Base-by-base conservation (phyloP, 2,329 filamentous ascomycete genomes). In the Botrytis pseudocinerea region DNA sequence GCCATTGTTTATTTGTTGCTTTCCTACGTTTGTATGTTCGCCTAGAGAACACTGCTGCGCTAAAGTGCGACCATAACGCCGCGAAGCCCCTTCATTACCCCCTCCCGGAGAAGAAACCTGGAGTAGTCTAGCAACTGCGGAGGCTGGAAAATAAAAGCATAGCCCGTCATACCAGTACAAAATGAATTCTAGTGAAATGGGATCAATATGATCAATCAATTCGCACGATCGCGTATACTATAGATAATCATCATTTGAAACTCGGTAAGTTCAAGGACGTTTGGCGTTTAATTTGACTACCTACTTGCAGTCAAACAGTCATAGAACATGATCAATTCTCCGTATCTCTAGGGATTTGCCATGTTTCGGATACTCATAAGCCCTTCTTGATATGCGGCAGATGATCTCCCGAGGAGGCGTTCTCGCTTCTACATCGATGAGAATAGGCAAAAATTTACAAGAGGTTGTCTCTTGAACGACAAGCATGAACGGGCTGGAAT, bases 331-430 rank as follows among this genome's bases (percentile, higher is more conserved):
- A 42, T 65, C 61, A 71, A 71, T 68, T 71, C 70, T 71, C 70
- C 70, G 70, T 57, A 40, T 28, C 35, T 40, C 57, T 59, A 63
- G 12, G 61, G 46, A 71, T 62, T 61, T 71, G 66, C 42, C 59
- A 54, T 71, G 54, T 66, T 73, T 75, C 62, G 60, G 70, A 66
- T 51, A 60, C 70, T 48, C 75, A 64, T 40, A 70, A 75, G 72
- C 73, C 63, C 40, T 66, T 75, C 59, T 69, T 69, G 38, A 66
- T 32, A 66, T 73, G 73, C 74, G 75, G 76, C 69, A 77, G 76
- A 65, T 75, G 76, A 78, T 77, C 76, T 76, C 76, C 75, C 76
- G 76, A 70, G 68, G 44, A 73, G 70, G 73, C 61, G 57, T 61
- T 61, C 60, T 70, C 71, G 71, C 71, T 70, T 73, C 65, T 35